phyloP scores from a whole-genome alignment of 2,329 filamentous ascomycete species.

The Eutypella sp. region DNA sequence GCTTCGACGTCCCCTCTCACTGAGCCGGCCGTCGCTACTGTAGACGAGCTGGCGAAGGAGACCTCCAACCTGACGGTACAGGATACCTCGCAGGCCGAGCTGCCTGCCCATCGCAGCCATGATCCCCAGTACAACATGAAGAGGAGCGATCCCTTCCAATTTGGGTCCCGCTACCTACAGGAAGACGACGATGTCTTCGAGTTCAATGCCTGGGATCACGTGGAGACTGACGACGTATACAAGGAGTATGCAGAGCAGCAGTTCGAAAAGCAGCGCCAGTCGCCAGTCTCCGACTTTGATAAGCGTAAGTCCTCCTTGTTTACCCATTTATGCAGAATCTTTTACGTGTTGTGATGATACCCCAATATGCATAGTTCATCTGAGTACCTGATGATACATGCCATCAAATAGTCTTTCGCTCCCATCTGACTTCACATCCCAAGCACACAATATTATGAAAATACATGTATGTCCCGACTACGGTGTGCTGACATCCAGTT shows the following conservation, averaged over 20 bases:
- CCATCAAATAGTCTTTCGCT: slow-evolving; percentile 59
- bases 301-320: slow-evolving; percentile 53
- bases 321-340: not conserved
- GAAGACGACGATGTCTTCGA: slow-evolving; percentile 87
- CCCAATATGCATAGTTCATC: slow-evolving; percentile 66
- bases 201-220: slow-evolving; percentile 99
- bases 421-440: slow-evolving; percentile 56
- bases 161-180: slow-evolving; percentile 81
- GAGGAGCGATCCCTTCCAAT: slow-evolving; percentile 88
- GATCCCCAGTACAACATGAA: slow-evolving; percentile 72
- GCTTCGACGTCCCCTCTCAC: slow-evolving; percentile 9
- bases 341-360: slow-evolving; percentile 48
- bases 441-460: slow-evolving; percentile 5
- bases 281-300: slow-evolving; percentile 90
- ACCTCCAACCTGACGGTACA: slow-evolving; percentile 22
- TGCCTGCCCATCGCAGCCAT: slow-evolving; percentile 64
- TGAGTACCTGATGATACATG: slow-evolving; percentile 57
- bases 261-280: slow-evolving; percentile 75
- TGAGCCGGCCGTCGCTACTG: slow-evolving; percentile 13
- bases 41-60: slow-evolving; percentile 22
- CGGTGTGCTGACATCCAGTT: slow-evolving; percentile 37
- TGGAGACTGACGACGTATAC: slow-evolving; percentile 86
- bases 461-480: too few relatives aligned
- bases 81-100: slow-evolving; percentile 17
- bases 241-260: slow-evolving; percentile 80